phyloP scores from a whole-genome alignment of 2,329 filamentous ascomycete species.

The Sclerotinia glacialis region DNA sequence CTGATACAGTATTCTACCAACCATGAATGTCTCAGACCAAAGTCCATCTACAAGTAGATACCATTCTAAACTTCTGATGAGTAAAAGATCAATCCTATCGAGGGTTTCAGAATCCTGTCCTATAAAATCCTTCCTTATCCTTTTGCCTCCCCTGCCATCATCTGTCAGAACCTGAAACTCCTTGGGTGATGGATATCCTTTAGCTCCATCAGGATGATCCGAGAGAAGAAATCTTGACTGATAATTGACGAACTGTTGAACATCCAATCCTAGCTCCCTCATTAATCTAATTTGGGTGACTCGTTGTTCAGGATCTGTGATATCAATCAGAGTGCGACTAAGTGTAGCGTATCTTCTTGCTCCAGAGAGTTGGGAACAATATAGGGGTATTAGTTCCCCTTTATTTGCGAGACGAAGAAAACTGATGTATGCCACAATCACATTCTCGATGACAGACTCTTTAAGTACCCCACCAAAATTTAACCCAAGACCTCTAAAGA shows the following conservation, averaged over 20 bases:
- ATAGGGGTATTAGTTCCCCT: constrained; percentile 78
- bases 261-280: constrained; percentile 69
- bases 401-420: constrained; percentile 70
- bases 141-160: constrained; percentile 52
- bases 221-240: constrained; percentile 58
- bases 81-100: constrained; percentile 61
- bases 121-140: constrained; percentile 70
- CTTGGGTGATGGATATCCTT: constrained; percentile 44
- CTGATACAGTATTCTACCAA: constrained; percentile 72
- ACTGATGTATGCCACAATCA: constrained; percentile 78
- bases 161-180: constrained; percentile 51
- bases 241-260: constrained; percentile 68
- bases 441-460: constrained; percentile 57
- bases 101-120: constrained; percentile 61
- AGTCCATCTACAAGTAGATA: constrained; percentile 70
- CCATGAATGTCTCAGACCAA: constrained; percentile 67
- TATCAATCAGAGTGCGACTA: constrained; percentile 71
- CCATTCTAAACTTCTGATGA: constrained; percentile 85
- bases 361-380: constrained; percentile 73
- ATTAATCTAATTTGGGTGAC: constrained; percentile 70
- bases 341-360: constrained; percentile 67
- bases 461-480: constrained; percentile 45
- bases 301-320: constrained; percentile 64
- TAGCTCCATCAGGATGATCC: constrained; percentile 45
- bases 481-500: constrained; percentile 60